Conservation (phyloP, 306 rosid species). For the Rosa persica region DNA sequence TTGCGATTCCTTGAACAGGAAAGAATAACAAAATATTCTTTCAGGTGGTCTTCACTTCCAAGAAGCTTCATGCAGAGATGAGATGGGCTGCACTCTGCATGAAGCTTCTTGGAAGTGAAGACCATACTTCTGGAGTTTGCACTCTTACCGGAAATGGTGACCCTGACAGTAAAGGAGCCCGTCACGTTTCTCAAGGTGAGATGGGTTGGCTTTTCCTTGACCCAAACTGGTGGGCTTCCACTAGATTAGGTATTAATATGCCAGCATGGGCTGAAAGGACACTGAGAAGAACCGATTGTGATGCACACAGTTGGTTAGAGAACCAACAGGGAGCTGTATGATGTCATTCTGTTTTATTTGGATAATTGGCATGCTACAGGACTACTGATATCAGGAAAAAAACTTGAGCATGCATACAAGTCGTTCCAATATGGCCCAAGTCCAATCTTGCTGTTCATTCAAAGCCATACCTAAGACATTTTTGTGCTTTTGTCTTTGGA, state of each 20-base stretch:
- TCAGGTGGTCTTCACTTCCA: constrained; percentile 81
- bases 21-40: constrained; percentile 87
- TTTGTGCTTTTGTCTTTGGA: constrained; percentile 87
- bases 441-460: constrained; percentile 85
- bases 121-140: constrained; percentile 31
- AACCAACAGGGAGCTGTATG: constrained; percentile 74
- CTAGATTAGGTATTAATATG: constrained; percentile 68
- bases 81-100: too few relatives aligned
- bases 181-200: constrained; percentile 46
- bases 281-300: constrained; percentile 40
- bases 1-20: constrained; percentile 87
- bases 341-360: constrained; percentile 64
- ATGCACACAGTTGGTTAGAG: constrained; percentile 68
- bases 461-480: constrained; percentile 70
- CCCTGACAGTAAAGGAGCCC: constrained; percentile 29
- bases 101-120: background rate
- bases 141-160: constrained; percentile 33
- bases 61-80: constrained; percentile 34
- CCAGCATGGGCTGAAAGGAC: constrained; percentile 73
- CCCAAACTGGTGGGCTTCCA: constrained; percentile 48
- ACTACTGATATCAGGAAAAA: constrained; percentile 82
- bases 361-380: constrained; percentile 90
- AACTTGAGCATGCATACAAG: constrained; percentile 89
- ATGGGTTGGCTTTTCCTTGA: constrained; percentile 39
- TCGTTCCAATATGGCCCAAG: constrained; percentile 74